phyloP scores from a whole-genome alignment of 1,284 basidiomycete species.

The Mycosarcoma mackinlayi region DNA sequence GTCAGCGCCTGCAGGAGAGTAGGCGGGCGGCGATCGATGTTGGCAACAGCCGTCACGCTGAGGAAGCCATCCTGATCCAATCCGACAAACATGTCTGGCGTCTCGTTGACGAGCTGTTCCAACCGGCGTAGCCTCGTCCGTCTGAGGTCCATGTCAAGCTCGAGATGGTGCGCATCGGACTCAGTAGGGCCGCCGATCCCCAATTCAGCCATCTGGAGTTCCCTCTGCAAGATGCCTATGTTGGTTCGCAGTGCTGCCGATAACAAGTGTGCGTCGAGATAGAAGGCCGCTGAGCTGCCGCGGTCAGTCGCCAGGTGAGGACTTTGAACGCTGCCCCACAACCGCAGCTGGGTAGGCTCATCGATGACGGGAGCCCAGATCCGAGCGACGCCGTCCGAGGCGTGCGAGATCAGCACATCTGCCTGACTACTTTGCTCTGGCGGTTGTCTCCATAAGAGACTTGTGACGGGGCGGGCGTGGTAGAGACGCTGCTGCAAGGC shows the following conservation, averaged over 20 bases:
- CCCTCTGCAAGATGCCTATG: slow-evolving; percentile 42
- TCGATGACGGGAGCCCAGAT: slow-evolving; percentile 60
- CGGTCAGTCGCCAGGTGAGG: not conserved
- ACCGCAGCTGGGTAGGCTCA: slow-evolving; percentile 50
- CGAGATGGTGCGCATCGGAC: slow-evolving; percentile 22
- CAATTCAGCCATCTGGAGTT: slow-evolving; percentile 53
- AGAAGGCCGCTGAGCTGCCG: slow-evolving; percentile 15
- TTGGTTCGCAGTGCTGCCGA: slow-evolving; percentile 40
- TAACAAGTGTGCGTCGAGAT: slow-evolving; percentile 38
- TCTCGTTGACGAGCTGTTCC: slow-evolving; percentile 52
- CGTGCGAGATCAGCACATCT: slow-evolving; percentile 46
- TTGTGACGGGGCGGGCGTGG: slow-evolving; percentile 33
- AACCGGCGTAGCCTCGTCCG: slow-evolving; percentile 43
- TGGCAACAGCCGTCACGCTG: slow-evolving; percentile 51
- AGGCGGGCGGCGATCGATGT: slow-evolving; percentile 55
- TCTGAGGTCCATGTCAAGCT: slow-evolving; percentile 43
- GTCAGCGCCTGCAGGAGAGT: slow-evolving; percentile 51
- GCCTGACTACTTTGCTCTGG: slow-evolving; percentile 43
- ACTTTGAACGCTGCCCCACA: slow-evolving; percentile 45
- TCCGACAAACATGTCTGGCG: slow-evolving; percentile 54
- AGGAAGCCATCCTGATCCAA: slow-evolving; percentile 31
- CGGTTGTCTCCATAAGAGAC: slow-evolving; percentile 34
- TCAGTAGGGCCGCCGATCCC: slow-evolving; percentile 26
- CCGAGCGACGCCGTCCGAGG: slow-evolving; percentile 46
- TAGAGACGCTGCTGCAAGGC: slow-evolving; percentile 38